These are phyloP conservation scores for Vitis hybrid DNA, from an alignment of 177 flowering plant genomes.

Conservation along the genomic window DNA sequence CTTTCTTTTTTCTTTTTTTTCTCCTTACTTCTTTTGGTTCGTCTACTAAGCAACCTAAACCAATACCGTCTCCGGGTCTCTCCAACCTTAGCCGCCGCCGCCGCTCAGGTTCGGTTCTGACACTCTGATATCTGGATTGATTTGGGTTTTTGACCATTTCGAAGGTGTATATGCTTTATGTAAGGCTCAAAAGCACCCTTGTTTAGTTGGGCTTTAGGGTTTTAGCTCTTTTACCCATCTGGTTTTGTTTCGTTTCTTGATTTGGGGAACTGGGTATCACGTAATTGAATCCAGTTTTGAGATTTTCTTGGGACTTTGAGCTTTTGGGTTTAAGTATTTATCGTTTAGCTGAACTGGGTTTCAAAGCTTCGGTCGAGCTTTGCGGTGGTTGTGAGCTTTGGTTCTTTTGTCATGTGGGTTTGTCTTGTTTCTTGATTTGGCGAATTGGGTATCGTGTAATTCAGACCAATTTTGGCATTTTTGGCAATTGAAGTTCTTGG, in stretches of 20 bases:
- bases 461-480: too few relatives aligned
- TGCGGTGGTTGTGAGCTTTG: background rate
- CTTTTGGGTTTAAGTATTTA: background rate
- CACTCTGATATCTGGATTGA: too few relatives aligned
- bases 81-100: too few relatives aligned
- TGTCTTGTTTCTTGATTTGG: slow-evolving; percentile 6
- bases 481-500: too few relatives aligned
- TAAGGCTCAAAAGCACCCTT: background rate
- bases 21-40: too few relatives aligned
- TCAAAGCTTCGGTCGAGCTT: background rate
- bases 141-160: too few relatives aligned
- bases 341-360: slow-evolving; percentile 9
- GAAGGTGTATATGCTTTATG: too few relatives aligned
- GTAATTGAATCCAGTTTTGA: background rate
- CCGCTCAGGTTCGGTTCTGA: too few relatives aligned
- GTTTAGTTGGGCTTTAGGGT: background rate
- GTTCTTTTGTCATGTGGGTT: slow-evolving; percentile 1
- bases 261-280: background rate
- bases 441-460: slow-evolving; percentile 6
- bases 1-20: too few relatives aligned
- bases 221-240: background rate
- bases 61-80: too few relatives aligned
- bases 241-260: background rate
- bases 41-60: too few relatives aligned
- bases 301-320: background rate